Percentiles rank a stretch among this genome's conserved stretches.
Conservation (phyloP, 192 early-diverging fungal species). For the Coemansia furcata region DNA sequence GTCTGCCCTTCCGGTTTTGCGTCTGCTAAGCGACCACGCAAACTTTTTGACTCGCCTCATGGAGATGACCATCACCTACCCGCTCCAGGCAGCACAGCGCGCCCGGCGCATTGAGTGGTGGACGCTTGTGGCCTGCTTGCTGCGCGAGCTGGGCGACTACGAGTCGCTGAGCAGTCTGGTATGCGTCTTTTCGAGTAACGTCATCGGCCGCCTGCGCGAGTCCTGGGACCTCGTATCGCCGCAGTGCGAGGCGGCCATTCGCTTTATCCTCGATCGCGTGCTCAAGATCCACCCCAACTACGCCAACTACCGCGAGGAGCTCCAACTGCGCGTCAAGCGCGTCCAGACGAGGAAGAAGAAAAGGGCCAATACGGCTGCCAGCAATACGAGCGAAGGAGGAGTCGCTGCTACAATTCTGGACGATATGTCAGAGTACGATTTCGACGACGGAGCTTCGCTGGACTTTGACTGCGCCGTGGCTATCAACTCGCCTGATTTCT, state of each 20-base stretch:
- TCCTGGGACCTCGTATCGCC: conserved; percentile 39
- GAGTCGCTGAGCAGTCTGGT: conserved; percentile 47
- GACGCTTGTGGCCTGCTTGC: conserved; percentile 28
- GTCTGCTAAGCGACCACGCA: conserved; percentile 48
- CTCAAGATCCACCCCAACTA: conserved; percentile 50
- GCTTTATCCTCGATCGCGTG: conserved; percentile 39
- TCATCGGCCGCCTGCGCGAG: conserved; percentile 24
- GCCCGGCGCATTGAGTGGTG: conserved; percentile 50
- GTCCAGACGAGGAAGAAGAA: conserved; percentile 16
- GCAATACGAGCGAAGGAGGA: neutral
- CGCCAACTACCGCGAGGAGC: conserved; percentile 35
- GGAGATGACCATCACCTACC: conserved; percentile 35
- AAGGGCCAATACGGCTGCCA: neutral
- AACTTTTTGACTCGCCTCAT: conserved; percentile 45
- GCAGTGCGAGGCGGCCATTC: conserved; percentile 33
- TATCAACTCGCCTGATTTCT: conserved; percentile 42
- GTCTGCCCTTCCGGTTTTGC: conserved; percentile 19
- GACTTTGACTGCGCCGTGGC: conserved; percentile 50
- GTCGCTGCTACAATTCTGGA: neutral
- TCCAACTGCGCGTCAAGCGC: conserved; percentile 30
- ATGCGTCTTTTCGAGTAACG: conserved; percentile 40
- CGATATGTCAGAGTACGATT: neutral
- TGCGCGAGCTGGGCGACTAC: conserved; percentile 53
- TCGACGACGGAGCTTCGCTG: conserved; percentile 17
- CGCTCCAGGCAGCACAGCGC: conserved; percentile 32